Evolutionary conservation across 2,329 filamentous ascomycete species (phyloP), one percentile per base, ranked within the genome.

Genomic region (Dryadomyces sulphureus): DNA sequence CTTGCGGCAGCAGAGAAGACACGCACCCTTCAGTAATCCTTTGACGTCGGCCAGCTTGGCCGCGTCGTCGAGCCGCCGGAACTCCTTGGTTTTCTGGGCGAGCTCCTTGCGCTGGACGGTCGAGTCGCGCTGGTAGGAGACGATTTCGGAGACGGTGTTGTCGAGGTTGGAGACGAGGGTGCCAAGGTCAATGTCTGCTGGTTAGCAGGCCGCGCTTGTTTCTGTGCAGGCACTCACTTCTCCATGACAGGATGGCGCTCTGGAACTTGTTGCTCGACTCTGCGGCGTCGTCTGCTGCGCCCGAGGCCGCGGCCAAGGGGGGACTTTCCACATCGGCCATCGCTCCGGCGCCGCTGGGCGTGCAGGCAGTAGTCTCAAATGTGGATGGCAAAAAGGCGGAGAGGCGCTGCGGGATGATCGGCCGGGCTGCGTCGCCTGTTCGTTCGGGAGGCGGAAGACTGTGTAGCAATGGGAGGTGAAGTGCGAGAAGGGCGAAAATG

Each of bases 31-130:
- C 49, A 98, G 66, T 43, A 98, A 66, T 35, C 78, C 78, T 65
- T 96, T 98, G 67, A 94, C 79, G 62, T 98, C 92, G 5, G 72
- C 70, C 45, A 98, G 66, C 63, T 96, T 98, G 47, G 76, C 77
- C 11, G 82, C 68, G 68, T 98, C 88, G 55, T 96, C 90, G 11
- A 94, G 73, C 62, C 95, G 96, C 50, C 89, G 75, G 56, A 96
- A 98, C 57, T 96, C 90, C 59, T 98, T 98, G 1, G 92, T 98
- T 71, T 95, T 96, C 60, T 95, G 89, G n/a, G 93, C 92, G 19
- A 98, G 70, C 50, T 98, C 93, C 60, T 98, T 98, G 45, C 92
- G 77, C 61, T 98, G 90, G 0, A 95, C 81, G 5, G 94, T 83
- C n/a, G 90, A 86, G 62, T 96, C 92, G 56, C 89, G 78, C 60